Evolutionary conservation across 1,284 basidiomycete species (phyloP).

Genomic region (Cryptococcus sp.): DNA sequence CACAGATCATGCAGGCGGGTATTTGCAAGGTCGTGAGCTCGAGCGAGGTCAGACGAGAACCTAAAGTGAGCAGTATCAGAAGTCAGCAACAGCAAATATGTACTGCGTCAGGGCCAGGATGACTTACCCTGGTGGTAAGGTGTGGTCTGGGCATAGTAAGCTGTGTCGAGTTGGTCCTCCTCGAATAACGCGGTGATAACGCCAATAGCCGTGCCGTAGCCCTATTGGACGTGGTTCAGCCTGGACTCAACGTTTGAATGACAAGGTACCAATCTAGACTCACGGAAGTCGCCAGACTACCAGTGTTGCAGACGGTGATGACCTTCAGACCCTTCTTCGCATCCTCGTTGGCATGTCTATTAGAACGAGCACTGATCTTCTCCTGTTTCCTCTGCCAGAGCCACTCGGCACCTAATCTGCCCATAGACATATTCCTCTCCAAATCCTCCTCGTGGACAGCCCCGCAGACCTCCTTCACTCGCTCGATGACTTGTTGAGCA

Average conservation of each 20-base stretch:
- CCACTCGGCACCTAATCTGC: constrained; percentile 80
- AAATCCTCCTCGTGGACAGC: constrained; percentile 79
- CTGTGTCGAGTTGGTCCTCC: constrained; percentile 69
- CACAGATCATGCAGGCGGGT: constrained; percentile 82
- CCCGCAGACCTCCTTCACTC: constrained; percentile 59
- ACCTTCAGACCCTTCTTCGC: constrained; percentile 65
- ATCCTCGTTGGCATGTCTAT: constrained; percentile 31
- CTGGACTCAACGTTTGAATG: too few relatives aligned
- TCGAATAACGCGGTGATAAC: constrained; percentile 85
- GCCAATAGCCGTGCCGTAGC: constrained; percentile 91
- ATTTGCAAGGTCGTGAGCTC: constrained; percentile 79
- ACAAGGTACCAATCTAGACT: constrained; percentile 34
- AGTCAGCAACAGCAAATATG: not conserved
- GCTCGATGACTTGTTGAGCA: constrained; percentile 58
- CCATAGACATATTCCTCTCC: constrained; percentile 77
- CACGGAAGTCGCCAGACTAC: constrained; percentile 86
- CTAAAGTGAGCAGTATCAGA: constrained; percentile 47
- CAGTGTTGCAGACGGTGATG: constrained; percentile 94
- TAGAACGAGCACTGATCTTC: too few relatives aligned
- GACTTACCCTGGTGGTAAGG: constrained; percentile 80
- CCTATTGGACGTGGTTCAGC: constrained; percentile 57
- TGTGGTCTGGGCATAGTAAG: constrained; percentile 87
- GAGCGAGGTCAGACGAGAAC: constrained; percentile 70
- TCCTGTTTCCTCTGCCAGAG: constrained; percentile 60
- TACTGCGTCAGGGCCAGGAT: not conserved